These are phyloP conservation scores for Paralagenidium karlingii DNA, from an alignment of 352 stramenopile genomes.

Conservation along the genomic window DNA sequence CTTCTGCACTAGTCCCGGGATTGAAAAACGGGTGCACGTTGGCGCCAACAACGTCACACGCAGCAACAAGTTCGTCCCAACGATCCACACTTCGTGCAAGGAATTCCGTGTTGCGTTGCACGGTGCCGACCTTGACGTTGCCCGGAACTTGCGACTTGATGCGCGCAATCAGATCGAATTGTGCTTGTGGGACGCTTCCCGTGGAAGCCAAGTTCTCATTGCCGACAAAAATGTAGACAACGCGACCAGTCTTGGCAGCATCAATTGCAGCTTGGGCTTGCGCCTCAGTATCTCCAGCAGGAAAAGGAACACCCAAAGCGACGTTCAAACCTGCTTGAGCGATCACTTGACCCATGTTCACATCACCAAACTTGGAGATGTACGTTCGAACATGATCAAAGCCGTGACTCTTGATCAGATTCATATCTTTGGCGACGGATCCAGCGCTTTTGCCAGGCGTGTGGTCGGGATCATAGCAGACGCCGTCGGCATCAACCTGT, in stretches of 20 bases:
- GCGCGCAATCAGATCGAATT: slow-evolving; percentile 32
- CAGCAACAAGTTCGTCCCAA: too few relatives aligned
- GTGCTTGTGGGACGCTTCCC: slow-evolving; percentile 15
- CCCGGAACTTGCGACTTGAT: slow-evolving; percentile 28
- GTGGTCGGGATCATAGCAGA: slow-evolving; percentile 62
- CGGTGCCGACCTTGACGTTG: slow-evolving; percentile 43
- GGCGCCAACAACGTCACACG: slow-evolving; percentile 33
- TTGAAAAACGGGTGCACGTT: slow-evolving; percentile 57
- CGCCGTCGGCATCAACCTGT: slow-evolving; percentile 35
- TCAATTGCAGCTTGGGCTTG: slow-evolving; percentile 26
- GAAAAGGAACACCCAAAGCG: slow-evolving; percentile 36
- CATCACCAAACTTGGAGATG: slow-evolving; percentile 41
- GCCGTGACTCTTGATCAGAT: slow-evolving; percentile 26
- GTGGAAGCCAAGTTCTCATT: slow-evolving; percentile 45
- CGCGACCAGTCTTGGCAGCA: slow-evolving; percentile 22
- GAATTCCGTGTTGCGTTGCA: slow-evolving; percentile 54
- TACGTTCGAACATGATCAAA: slow-evolving; percentile 59
- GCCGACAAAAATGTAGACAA: slow-evolving; percentile 47
- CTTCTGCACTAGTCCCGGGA: slow-evolving; percentile 10
- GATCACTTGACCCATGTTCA: slow-evolving; percentile 36
- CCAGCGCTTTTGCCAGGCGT: slow-evolving; percentile 15
- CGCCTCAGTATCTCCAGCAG: slow-evolving; percentile 20
- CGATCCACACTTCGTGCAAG: too few relatives aligned
- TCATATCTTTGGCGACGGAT: slow-evolving; percentile 27
- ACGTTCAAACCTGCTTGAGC: slow-evolving; percentile 24